Evolutionary conservation across 306 rosid species (phyloP).

Genomic region (Canavalia gladiata): DNA sequence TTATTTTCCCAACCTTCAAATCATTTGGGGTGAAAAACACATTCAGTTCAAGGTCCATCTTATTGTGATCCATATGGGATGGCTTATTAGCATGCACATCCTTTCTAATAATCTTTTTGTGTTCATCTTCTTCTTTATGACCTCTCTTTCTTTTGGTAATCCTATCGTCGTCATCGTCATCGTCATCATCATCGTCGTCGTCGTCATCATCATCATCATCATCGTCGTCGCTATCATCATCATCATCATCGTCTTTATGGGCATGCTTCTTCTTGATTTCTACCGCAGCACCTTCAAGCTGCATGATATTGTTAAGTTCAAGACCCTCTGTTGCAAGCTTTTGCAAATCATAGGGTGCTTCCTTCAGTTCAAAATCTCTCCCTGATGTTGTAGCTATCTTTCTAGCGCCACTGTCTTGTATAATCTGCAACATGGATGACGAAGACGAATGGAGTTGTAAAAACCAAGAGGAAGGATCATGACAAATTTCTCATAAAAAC

Average conservation of each 20-base stretch:
- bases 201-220: background rate
- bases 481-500: background rate
- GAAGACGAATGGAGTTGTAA: background rate
- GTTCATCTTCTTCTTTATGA: background rate
- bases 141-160: background rate
- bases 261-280: slow-evolving; percentile 15
- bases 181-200: background rate
- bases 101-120: slow-evolving; percentile 26
- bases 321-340: slow-evolving; percentile 39
- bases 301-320: slow-evolving; percentile 36
- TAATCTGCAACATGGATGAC: slow-evolving; percentile 47
- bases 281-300: slow-evolving; percentile 30
- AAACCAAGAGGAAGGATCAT: background rate
- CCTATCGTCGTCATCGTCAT: background rate
- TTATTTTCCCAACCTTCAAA: slow-evolving; percentile 59
- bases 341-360: slow-evolving; percentile 38
- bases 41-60: slow-evolving; percentile 58
- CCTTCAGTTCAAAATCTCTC: slow-evolving; percentile 31
- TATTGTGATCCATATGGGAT: slow-evolving; percentile 52
- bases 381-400: slow-evolving; percentile 45
- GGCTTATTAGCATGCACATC: slow-evolving; percentile 34
- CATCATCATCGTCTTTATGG: background rate
- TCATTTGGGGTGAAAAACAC: slow-evolving; percentile 74
- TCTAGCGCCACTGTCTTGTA: slow-evolving; percentile 52
- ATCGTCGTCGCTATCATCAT: background rate